Evolutionary conservation across 768 basidiomycete species (phyloP), one percentile per base, ranked within the genome.

Genomic region (Naematelia aurantialba): DNA sequence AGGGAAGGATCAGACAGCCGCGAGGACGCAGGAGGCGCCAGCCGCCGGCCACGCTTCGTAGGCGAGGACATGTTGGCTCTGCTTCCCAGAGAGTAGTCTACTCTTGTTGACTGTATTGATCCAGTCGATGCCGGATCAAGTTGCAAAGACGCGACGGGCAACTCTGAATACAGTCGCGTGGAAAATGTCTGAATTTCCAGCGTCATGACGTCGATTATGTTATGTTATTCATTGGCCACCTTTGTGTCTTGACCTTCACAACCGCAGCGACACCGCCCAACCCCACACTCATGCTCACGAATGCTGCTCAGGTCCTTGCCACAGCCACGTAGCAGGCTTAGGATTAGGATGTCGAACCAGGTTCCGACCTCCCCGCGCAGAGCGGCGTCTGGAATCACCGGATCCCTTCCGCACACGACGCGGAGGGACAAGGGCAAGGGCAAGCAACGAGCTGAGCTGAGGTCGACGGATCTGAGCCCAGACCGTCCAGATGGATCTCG

Each of bases 1-100:
- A 69, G 54, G 4, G 55, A 42, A 34, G 63, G 57, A 27, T 72
- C 67, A 11, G 66, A 54, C 54, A 47, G 22, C 42, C n/a, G 30
- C 44, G 52, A 5, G 11, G 10, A 54, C 2, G 26, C 31, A 54
- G 19, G 52, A 54, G 19, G 31, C 22, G 19, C 52, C 22, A 4
- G 52, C 8, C 29, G 21, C 42, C 10, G 34, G 17, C 34, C 34
- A 8, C 34, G 8, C 29, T 49, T 56, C 17, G 55, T 52, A 22
- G 60, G 56, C 1, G 61, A 58, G 25, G 61, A 58, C 61, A 62
- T 62, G 11, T 21, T 48, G 21, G 8, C 8, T 39, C n/a, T 14
- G 42, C 42, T 44, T 19, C 42, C 42, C 42, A 3, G 42, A 44
- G 46, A 19, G 46, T 48, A 19, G 13, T 8, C 34, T 39, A 39